These are phyloP conservation scores for Nemania sp. DNA, from an alignment of 2,329 filamentous ascomycete genomes.

Conservation along the genomic window DNA sequence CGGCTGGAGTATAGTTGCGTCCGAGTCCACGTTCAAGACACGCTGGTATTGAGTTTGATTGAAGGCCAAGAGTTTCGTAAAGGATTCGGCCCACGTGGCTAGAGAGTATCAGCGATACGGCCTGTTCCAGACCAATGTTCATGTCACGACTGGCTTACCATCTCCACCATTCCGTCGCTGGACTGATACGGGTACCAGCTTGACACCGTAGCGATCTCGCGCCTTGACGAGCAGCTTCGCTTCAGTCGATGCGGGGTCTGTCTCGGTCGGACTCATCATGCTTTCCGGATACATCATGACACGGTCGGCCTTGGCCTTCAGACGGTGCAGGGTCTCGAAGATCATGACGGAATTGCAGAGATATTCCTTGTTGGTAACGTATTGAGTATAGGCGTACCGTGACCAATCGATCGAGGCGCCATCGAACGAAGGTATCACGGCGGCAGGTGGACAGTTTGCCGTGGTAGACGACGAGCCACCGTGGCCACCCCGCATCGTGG, in stretches of 20 bases:
- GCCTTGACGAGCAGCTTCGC: slow-evolving; percentile 47
- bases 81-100: slow-evolving; percentile 65
- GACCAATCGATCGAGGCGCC: slow-evolving; percentile 46
- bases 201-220: slow-evolving; percentile 51
- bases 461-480: slow-evolving; percentile 9
- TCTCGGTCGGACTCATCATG: slow-evolving; percentile 43
- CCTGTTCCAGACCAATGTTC: neutral
- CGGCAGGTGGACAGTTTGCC: slow-evolving; percentile 32
- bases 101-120: slow-evolving; percentile 10
- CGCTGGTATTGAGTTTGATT: slow-evolving; percentile 65
- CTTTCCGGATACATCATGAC: slow-evolving; percentile 52
- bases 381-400: slow-evolving; percentile 54
- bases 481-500: slow-evolving; percentile 32
- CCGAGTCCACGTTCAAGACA: slow-evolving; percentile 61
- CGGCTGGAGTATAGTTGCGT: slow-evolving; percentile 63
- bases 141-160: slow-evolving; percentile 37
- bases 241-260: slow-evolving; percentile 36
- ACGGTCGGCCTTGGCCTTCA: slow-evolving; percentile 50
- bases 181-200: slow-evolving; percentile 48
- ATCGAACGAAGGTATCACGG: slow-evolving; percentile 31
- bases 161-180: slow-evolving; percentile 45
- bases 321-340: slow-evolving; percentile 49
- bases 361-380: slow-evolving; percentile 53
- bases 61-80: slow-evolving; percentile 71
- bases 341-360: slow-evolving; percentile 58